phyloP scores from a whole-genome alignment of 306 rosid species.

The Cercis canadensis region DNA sequence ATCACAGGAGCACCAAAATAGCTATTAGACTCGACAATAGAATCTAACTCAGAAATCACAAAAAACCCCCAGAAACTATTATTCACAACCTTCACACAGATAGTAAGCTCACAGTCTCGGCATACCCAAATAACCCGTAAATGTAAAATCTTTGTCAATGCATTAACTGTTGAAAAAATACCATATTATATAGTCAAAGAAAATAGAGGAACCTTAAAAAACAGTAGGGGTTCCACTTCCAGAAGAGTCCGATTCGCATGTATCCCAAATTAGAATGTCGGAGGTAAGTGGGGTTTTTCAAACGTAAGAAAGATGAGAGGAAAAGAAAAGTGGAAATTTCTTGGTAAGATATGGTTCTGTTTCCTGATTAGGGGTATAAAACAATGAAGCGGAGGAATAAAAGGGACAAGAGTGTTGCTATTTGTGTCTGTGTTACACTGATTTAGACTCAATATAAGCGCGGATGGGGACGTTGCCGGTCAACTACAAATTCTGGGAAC shows the following conservation, averaged over 20 bases:
- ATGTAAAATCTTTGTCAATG: neutral
- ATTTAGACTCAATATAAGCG: neutral
- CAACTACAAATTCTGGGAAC: neutral
- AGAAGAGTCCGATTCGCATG: neutral
- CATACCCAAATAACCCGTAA: neutral
- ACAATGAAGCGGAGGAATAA: neutral
- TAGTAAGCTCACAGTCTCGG: neutral
- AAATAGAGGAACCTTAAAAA: conserved; percentile 1
- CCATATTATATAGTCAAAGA: neutral
- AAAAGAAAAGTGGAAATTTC: neutral
- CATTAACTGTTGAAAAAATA: neutral
- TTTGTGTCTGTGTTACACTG: neutral
- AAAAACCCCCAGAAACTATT: neutral
- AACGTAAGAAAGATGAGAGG: neutral
- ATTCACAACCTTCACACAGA: neutral
- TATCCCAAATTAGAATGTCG: neutral
- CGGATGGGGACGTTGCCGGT: conserved; percentile 11
- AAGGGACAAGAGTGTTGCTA: neutral
- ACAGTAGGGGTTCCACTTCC: neutral
- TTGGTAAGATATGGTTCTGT: neutral
- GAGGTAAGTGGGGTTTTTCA: neutral
- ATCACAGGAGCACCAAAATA: neutral
- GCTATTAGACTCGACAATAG: neutral
- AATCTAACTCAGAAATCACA: conserved; percentile 3
- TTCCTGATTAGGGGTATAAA: neutral